A percentile compares a stretch with the other conserved stretches of the same genome.
Evolutionary conservation across 2,329 filamentous ascomycete species (phyloP).

Genomic region (Cladophialophora exuberans): DNA sequence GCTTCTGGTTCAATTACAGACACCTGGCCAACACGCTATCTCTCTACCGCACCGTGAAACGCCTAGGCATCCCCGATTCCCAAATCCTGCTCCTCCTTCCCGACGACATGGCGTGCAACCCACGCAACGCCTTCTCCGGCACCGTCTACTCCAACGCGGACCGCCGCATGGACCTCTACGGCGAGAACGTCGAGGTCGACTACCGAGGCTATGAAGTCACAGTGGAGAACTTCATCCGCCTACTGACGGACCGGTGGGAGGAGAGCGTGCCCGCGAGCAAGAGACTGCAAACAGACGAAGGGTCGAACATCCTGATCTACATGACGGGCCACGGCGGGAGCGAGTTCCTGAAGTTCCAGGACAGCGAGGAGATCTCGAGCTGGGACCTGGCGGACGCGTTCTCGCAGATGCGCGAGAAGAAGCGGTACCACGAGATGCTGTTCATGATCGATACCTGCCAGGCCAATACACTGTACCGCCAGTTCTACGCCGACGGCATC

Average conservation of each 20-base stretch:
- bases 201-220: conserved; percentile 98
- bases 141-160: conserved; percentile 99
- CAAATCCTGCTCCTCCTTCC: conserved; percentile 99
- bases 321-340: conserved; percentile 99
- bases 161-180: conserved; percentile 91
- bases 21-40: conserved; percentile 97
- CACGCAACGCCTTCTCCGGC: conserved; percentile 94
- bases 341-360: conserved; percentile 97
- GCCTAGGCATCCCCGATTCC: conserved; percentile 94
- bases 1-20: conserved; percentile 99
- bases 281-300: conserved; percentile 87
- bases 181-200: conserved; percentile 98
- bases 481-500: conserved; percentile 97
- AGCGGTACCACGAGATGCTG: conserved; percentile 94
- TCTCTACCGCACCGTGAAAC: conserved; percentile 96
- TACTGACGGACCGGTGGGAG: conserved; percentile 91
- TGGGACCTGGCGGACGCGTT: conserved; percentile 97
- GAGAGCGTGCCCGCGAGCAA: conserved; percentile 96
- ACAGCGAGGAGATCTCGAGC: conserved; percentile 94
- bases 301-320: conserved; percentile 96
- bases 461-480: conserved; percentile 98
- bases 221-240: conserved; percentile 95
- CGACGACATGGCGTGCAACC: conserved; percentile 99
- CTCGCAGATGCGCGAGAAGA: conserved; percentile 99
- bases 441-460: conserved; percentile 99